Percentiles rank a stretch among this genome's conserved stretches.
Evolutionary conservation across 345 rosid species (phyloP).

Genomic region (Viola odorata): DNA sequence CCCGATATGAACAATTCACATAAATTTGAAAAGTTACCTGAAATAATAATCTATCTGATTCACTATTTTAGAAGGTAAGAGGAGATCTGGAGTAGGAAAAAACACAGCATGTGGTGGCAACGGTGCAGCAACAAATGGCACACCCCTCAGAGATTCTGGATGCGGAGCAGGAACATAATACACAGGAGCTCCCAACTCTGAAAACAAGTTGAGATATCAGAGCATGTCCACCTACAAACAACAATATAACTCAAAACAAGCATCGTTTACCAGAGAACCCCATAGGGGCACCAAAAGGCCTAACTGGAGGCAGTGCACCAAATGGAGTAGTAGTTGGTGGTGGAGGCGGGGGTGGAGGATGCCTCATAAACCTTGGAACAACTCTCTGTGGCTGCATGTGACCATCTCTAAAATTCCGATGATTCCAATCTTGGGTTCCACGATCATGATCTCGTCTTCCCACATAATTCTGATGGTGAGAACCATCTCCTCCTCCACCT

Average conservation of each 20-base stretch:
- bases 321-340: slow-evolving; percentile 37
- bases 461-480: slow-evolving; percentile 63
- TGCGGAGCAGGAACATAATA: slow-evolving; percentile 43
- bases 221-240: neutral
- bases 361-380: slow-evolving; percentile 51
- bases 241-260: slow-evolving; percentile 11
- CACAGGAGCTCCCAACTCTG: slow-evolving; percentile 46
- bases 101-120: slow-evolving; percentile 41
- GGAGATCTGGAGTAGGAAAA: slow-evolving; percentile 41
- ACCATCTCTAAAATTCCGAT: slow-evolving; percentile 58
- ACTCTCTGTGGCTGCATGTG: slow-evolving; percentile 57
- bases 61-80: slow-evolving; percentile 49
- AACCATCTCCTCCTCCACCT: slow-evolving; percentile 32
- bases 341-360: slow-evolving; percentile 50
- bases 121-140: slow-evolving; percentile 42
- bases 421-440: slow-evolving; percentile 35
- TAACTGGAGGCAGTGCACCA: slow-evolving; percentile 41
- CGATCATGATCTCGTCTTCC: too few species aligned
- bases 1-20: neutral
- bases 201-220: slow-evolving; percentile 22
- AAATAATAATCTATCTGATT: slow-evolving; percentile 81
- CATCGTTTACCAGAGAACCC: slow-evolving; percentile 49
- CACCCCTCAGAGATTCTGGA: slow-evolving; percentile 35
- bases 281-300: slow-evolving; percentile 44
- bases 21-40: slow-evolving; percentile 36